Base-by-base conservation (phyloP, 228 moss, liverwort and hornwort species). In the Sphagnum fallax region DNA sequence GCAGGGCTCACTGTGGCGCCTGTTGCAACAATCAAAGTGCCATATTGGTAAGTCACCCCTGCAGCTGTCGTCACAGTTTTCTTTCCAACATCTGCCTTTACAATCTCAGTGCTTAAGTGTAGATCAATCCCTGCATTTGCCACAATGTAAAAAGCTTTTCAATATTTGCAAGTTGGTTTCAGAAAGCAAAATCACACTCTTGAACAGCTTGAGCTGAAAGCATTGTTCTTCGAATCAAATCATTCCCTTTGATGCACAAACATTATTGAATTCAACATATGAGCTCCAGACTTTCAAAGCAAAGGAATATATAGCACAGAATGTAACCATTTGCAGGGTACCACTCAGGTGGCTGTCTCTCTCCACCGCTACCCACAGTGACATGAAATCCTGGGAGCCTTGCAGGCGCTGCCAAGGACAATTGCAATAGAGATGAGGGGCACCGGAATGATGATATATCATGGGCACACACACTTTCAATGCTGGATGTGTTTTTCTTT, bases 381-480 rank as follows among this genome's bases (percentile, higher is more conserved):
- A 86, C 84, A 80, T 97, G 93, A 68, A 97, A 97, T 70, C 89
- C 89, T 11, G 93, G 96, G 49, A 97, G 85, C 79, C 96, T 88
- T 51, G 96, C 93, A 73, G 96, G 91, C 7, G 88, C 94, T 94
- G 90, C 80, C 77, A 74, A 32, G 67, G 53, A 75, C 32, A 32
- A 32, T 32, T 32, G 32, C 32, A 1, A 32, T 32, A 32, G 32
- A 32, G 65, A 32, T 32, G 32, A 32, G 32, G 32, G 32, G 32
- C 32, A 32, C 32, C 2, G 3, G 3, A 32, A 32, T 32, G 32
- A 32, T 32, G 32, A 32, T 32, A 32, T 32, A 32, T 32, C 32
- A 32, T 32, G 32, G 32, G 32, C 2, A 3, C 32, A 32, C 32
- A 32, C 32, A 32, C 32, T 32, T 32, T 32, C 32, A 32, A 32